Base-by-base conservation (phyloP, 495 filamentous ascomycete genomes). In the Patellaria atrata region DNA sequence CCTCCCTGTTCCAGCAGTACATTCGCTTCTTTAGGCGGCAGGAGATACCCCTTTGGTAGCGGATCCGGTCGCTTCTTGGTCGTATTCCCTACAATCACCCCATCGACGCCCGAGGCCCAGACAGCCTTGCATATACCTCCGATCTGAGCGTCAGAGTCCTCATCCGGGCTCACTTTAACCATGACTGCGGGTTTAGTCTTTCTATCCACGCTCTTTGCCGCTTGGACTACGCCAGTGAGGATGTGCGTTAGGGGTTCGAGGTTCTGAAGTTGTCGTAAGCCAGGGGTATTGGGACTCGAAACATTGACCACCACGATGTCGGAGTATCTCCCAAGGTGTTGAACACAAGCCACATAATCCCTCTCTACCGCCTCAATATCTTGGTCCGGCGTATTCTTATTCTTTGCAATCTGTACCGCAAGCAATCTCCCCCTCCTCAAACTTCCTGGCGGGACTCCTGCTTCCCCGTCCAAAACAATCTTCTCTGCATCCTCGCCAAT, bases 231-330 rank as follows among this genome's bases (percentile, higher is more conserved):
- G 0, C 78, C 82, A 3, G 63, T 66, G 27, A 97, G 58, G 33
- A 96, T 77, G 35, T 68, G 58, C 3, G 83, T 86, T 32, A 97
- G 57, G 4, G 84, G 85, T 18, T 75, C 83, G 1, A 74, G 66
- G 8, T 74, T 74, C 62, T 97, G 89, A 22, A 96, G 63, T 24
- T 75, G 72, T 10, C 89, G 70, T 13, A 97, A 65, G 1, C 89
- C 86, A 0, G 87, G 86, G 0, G 87, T 94, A 57, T 97, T 97
- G 4, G 89, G 89, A 42, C 81, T 87, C 41, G 84, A 94, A 14
- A 96, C 89, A 48, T 96, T 97, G 40, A 97, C 89, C 3, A 94
- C 85, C 3, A 97, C 58, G 21, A 97, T 82, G 49, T 97, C 89
- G 2, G 89, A 84, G 48, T 92, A 97, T 25, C 62, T 70, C 2